Evolutionary conservation across 2,329 filamentous ascomycete genomes (phyloP).

Genomic region (Colletotrichum caudatum): DNA sequence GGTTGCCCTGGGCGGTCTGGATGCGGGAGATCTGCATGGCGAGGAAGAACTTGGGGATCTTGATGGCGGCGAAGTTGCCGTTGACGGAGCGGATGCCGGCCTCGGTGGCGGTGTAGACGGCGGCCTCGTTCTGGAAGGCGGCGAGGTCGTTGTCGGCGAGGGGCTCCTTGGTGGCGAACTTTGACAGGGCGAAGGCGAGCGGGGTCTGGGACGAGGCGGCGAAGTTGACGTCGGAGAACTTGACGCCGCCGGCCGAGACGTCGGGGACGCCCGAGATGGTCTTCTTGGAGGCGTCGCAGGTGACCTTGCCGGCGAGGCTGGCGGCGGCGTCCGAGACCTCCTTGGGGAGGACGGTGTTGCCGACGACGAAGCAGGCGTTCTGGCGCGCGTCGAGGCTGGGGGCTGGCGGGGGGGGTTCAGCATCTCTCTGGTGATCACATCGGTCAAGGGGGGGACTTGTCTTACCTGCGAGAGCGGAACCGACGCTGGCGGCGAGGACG

Average conservation of each 20-base stretch:
- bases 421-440: not conserved
- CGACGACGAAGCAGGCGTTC: slow-evolving; percentile 66
- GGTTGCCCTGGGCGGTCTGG: slow-evolving; percentile 68
- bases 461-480: slow-evolving; percentile 39
- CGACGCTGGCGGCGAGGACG: slow-evolving; percentile 36
- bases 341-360: slow-evolving; percentile 61
- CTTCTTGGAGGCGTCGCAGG: slow-evolving; percentile 60
- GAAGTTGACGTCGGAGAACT: slow-evolving; percentile 70
- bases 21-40: slow-evolving; percentile 70
- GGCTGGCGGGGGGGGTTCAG: slow-evolving; percentile 8
- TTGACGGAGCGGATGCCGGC: slow-evolving; percentile 66
- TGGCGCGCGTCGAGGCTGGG: slow-evolving; percentile 47
- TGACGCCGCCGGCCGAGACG: slow-evolving; percentile 62
- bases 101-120: slow-evolving; percentile 71
- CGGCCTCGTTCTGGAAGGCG: slow-evolving; percentile 64
- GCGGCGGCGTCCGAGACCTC: slow-evolving; percentile 60
- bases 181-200: slow-evolving; percentile 65
- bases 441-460: not conserved
- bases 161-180: slow-evolving; percentile 64
- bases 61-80: slow-evolving; percentile 66
- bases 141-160: slow-evolving; percentile 63
- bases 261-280: slow-evolving; percentile 68
- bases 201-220: slow-evolving; percentile 59
- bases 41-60: slow-evolving; percentile 74
- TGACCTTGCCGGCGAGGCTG: slow-evolving; percentile 58